A percentile compares a stretch with the other conserved stretches of the same genome.
Evolutionary conservation across 73 alveolate species (phyloP).

Genomic region (Paramecium bursaria): DNA sequence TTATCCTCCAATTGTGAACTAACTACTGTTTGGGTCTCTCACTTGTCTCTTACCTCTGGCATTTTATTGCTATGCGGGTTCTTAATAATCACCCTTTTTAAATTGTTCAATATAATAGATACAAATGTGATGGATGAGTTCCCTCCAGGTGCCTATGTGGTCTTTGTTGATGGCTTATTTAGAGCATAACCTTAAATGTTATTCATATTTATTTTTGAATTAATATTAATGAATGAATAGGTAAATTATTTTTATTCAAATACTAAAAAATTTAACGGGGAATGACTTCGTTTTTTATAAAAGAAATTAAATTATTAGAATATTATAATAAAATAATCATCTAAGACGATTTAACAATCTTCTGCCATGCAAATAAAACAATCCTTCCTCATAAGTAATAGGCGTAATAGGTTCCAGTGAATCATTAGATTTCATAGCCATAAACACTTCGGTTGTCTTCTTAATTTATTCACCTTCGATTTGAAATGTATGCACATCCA

Average conservation of each 20-base stretch:
- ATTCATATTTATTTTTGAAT: constrained; percentile 55
- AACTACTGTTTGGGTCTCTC: constrained; percentile 59
- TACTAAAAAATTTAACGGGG: too few species aligned
- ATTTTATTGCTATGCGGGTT: too few species aligned
- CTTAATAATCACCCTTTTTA: constrained; percentile 35
- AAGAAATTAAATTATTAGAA: too few species aligned
- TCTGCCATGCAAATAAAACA: constrained; percentile 41
- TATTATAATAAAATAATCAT: too few species aligned
- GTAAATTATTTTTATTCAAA: too few species aligned
- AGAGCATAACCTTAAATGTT: constrained; percentile 54
- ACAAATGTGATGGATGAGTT: constrained; percentile 58
- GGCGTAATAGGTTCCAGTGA: neutral
- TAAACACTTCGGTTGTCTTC: constrained; percentile 43
- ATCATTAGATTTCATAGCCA: constrained; percentile 22
- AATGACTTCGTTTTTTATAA: too few species aligned
- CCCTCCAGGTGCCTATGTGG: constrained; percentile 64
- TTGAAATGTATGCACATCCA: constrained; percentile 29
- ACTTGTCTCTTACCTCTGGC: constrained; percentile 21
- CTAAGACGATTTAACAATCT: constrained; percentile 12
- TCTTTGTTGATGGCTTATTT: constrained; percentile 42
- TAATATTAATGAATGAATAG: too few species aligned
- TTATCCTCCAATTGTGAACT: constrained; percentile 51
- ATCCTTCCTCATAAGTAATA: constrained; percentile 37
- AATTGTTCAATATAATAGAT: neutral
- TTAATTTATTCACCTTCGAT: neutral